Evolutionary conservation across 495 filamentous ascomycete species (phyloP), one percentile per base, ranked within the genome.

Genomic region (Astrocystis sublimbata): DNA sequence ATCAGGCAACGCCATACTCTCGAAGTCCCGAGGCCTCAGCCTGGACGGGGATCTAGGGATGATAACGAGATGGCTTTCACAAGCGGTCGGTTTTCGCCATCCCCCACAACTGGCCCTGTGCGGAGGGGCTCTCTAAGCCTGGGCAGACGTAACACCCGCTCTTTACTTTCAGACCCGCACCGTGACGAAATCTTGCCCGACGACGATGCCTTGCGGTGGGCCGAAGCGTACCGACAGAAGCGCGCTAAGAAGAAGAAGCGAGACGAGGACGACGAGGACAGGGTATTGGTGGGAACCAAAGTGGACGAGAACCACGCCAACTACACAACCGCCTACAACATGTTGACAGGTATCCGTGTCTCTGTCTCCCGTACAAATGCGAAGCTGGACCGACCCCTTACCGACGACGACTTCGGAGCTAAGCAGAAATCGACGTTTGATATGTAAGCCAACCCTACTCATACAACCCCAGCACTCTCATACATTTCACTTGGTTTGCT

Each of bases 361-460:
- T 89, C 91, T 24, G 96, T 99, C 5, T 97, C 93, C 60, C 84
- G 94, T 60, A 96, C 94, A 59, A 97, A 99, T 72, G 94, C 96
- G 19, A 99, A 99, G 78, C 85, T 97, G 75, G 91, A 97, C 76
- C 86, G 92, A 59, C 83, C 90, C 49, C 73, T 98, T 64, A 94
- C 89, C 13, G 89, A 93, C 66, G 89, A 86, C 35, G 96, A 99
- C 78, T 99, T 99, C 73, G 81, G 89, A 59, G 89, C 89, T 63
- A 89, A 88, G 72, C 91, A 98, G 75, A 98, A 99, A 77, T 98
- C 97, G 73, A 97, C 93, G 35, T 98, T 99, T 81, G 94, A 98
- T 76, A 94, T 98, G 89, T 91, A 81, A 68, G 87, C 73, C 6
- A 17, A 4, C 35, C n/a, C n/a, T 23, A 23, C 31, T 4, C 17